phyloP scores from a whole-genome alignment of 2,329 filamentous ascomycete genomes.

The Neocucurbitaria cava region DNA sequence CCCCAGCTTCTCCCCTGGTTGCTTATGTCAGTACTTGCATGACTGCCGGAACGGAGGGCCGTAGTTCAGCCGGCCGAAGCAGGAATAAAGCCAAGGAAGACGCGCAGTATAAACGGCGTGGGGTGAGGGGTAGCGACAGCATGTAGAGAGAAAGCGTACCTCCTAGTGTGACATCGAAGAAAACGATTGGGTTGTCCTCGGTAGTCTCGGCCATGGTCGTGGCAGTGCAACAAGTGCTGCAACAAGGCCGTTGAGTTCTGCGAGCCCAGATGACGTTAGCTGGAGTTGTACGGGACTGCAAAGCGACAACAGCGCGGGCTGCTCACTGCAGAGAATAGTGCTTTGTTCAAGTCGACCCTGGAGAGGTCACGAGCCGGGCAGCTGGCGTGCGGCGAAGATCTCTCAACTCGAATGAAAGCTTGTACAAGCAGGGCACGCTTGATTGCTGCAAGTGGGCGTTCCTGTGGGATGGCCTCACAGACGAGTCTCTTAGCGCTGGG shows the following conservation, averaged over 20 bases:
- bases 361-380: neutral
- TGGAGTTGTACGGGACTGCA: constrained; percentile 2
- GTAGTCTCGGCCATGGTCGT: constrained; percentile 44
- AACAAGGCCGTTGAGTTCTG: neutral
- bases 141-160: constrained; percentile 57
- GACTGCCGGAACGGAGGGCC: constrained; percentile 1
- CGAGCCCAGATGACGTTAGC: constrained; percentile 32
- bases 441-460: neutral
- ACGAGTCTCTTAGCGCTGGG: constrained; percentile 21
- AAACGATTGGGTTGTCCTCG: constrained; percentile 62
- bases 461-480: neutral
- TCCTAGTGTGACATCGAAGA: constrained; percentile 82
- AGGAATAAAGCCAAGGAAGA: constrained; percentile 9
- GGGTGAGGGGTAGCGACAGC: constrained; percentile 14
- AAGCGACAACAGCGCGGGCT: constrained; percentile 12
- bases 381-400: constrained; percentile 14
- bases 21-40: constrained; percentile 29
- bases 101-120: constrained; percentile 19
- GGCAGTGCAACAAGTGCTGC: constrained; percentile 30
- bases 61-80: constrained; percentile 8
- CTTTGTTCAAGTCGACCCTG: neutral
- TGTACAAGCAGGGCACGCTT: constrained; percentile 5
- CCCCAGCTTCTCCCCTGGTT: constrained; percentile 44
- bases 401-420: constrained; percentile 12
- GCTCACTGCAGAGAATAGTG: neutral